Conservation (phyloP, 2,329 filamentous ascomycete genomes). For the Ascosphaera acerosa region DNA sequence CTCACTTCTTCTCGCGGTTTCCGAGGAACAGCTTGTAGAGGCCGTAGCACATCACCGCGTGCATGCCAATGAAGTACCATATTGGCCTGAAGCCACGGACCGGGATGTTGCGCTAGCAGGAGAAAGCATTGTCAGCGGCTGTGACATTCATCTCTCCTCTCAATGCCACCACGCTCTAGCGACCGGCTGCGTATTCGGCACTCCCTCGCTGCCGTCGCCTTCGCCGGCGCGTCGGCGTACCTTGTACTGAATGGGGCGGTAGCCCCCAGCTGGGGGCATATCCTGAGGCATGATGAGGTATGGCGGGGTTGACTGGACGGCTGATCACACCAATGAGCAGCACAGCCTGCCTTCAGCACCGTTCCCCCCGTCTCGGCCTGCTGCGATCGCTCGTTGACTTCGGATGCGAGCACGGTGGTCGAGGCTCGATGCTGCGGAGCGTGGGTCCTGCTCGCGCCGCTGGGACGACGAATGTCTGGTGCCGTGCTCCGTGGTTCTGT, state of each 20-base stretch:
- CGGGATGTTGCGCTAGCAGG: slow-evolving; percentile 59
- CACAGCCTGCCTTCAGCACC: too few relatives aligned
- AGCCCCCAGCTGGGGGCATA: slow-evolving; percentile 87
- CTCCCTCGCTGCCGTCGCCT: too few relatives aligned
- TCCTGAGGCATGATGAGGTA: slow-evolving; percentile 73
- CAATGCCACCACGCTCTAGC: neutral
- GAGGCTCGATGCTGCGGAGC: too few relatives aligned
- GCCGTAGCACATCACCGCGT: slow-evolving; percentile 60
- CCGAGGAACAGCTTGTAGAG: slow-evolving; percentile 70
- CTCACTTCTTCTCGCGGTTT: slow-evolving; percentile 77
- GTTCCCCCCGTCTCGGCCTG: too few relatives aligned
- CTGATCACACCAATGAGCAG: too few relatives aligned
- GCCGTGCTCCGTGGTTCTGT: too few relatives aligned
- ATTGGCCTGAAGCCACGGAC: slow-evolving; percentile 70
- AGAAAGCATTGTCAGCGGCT: slow-evolving; percentile 3
- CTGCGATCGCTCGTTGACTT: too few relatives aligned
- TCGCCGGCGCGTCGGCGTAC: slow-evolving; percentile 23
- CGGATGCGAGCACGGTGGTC: too few relatives aligned
- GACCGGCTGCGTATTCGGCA: slow-evolving; percentile 2
- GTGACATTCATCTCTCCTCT: neutral
- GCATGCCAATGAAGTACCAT: slow-evolving; percentile 51
- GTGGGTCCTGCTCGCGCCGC: too few relatives aligned
- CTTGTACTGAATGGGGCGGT: slow-evolving; percentile 92
- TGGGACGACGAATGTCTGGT: too few relatives aligned
- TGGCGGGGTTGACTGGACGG: too few relatives aligned